These are phyloP conservation scores for Biscogniauxia sp. DNA, from an alignment of 2,329 filamentous ascomycete species.

Conservation along the genomic window DNA sequence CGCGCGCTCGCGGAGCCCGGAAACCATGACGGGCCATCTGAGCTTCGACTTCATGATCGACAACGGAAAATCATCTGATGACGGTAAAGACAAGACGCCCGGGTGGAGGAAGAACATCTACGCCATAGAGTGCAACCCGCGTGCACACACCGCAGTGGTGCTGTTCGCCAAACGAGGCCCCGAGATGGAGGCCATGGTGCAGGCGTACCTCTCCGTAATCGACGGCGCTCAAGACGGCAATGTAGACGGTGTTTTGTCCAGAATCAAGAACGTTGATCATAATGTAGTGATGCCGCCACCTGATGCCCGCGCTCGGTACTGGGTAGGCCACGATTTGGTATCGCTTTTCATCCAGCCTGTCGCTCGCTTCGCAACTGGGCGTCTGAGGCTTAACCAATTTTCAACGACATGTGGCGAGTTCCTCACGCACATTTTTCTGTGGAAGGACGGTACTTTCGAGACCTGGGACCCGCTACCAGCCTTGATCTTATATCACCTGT, in stretches of 20 bases:
- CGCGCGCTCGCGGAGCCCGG: constrained; percentile 39
- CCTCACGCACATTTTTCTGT: constrained; percentile 41
- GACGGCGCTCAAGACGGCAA: constrained; percentile 10
- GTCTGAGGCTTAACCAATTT: constrained; percentile 18
- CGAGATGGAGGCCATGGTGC: constrained; percentile 44
- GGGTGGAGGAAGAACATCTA: constrained; percentile 46
- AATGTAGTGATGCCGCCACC: constrained; percentile 22
- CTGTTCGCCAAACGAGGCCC: constrained; percentile 49
- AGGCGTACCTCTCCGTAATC: constrained; percentile 52
- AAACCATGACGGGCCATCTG: constrained; percentile 64
- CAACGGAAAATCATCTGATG: constrained; percentile 24
- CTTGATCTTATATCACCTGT: constrained; percentile 56
- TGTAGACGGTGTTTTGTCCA: no score
- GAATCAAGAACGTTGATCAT: no score
- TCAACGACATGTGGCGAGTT: constrained; percentile 30
- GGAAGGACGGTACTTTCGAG: constrained; percentile 55
- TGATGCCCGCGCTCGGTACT: constrained; percentile 46
- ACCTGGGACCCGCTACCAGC: constrained; percentile 55
- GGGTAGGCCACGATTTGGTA: constrained; percentile 66
- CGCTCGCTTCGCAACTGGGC: constrained; percentile 32
- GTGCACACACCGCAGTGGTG: constrained; percentile 65
- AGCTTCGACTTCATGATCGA: constrained; percentile 70
- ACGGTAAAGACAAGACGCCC: background rate
- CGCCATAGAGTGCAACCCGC: constrained; percentile 70
- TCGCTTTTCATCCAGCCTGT: constrained; percentile 47